phyloP scores from a whole-genome alignment of 257 asterid genomes.

The Cinchona pubescens region DNA sequence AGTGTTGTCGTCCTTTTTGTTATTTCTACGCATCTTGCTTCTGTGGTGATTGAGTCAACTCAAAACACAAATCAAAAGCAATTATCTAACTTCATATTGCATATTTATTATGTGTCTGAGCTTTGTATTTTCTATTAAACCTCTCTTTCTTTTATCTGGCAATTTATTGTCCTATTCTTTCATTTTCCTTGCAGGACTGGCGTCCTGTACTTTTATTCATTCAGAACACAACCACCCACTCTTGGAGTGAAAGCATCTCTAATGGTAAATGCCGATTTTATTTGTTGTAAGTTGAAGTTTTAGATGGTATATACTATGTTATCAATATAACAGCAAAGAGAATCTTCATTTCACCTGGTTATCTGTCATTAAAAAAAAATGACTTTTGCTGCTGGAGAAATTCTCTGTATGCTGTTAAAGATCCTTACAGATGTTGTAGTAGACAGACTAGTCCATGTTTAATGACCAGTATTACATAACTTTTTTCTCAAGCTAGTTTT shows the following conservation, averaged over 20 bases:
- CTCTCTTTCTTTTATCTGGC: not conserved
- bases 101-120: not conserved
- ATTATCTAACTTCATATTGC: not conserved
- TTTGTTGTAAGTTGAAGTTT: constrained; percentile 5
- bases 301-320: too few relatives aligned
- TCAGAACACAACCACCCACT: constrained; percentile 47
- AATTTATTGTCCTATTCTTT: not conserved
- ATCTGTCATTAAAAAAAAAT: not conserved
- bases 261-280: constrained; percentile 46
- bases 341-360: not conserved
- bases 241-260: constrained; percentile 56
- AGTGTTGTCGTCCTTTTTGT: not conserved
- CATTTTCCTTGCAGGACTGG: constrained; percentile 68
- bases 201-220: constrained; percentile 56
- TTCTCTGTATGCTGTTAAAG: not conserved
- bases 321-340: too few relatives aligned
- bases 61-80: not conserved
- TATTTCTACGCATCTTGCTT: not conserved
- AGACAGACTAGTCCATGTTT: not conserved
- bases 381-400: too few relatives aligned
- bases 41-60: not conserved
- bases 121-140: not conserved
- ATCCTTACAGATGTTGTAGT: not conserved
- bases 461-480: too few relatives aligned
- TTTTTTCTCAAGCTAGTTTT: not conserved